Conservation (phyloP, 768 basidiomycete species). For the Sistotremastrum suecicum region DNA sequence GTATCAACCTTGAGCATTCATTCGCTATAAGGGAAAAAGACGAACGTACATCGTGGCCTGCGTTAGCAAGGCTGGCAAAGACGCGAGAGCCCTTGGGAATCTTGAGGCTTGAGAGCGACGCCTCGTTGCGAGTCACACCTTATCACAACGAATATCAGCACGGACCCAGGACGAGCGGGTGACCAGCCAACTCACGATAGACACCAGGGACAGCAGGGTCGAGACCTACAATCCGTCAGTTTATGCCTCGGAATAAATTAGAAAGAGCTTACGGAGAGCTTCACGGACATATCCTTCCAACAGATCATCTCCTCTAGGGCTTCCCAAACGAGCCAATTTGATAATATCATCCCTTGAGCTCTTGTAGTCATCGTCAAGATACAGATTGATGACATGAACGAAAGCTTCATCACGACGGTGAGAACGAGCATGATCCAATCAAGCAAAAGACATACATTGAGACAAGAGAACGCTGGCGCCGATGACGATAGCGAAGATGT, state of each 20-base stretch:
- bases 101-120: constrained; percentile 25
- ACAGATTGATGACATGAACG: constrained; percentile 51
- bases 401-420: constrained; percentile 27
- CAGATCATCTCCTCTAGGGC: constrained; percentile 18
- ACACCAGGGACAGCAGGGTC: constrained; percentile 62
- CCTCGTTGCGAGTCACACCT: constrained; percentile 36
- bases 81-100: constrained; percentile 37
- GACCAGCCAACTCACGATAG: constrained; percentile 31
- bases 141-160: not conserved
- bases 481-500: constrained; percentile 57
- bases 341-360: constrained; percentile 8
- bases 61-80: constrained; percentile 47
- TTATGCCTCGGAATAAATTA: not conserved
- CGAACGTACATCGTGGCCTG: constrained; percentile 35
- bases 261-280: constrained; percentile 44
- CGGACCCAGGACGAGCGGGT: not conserved
- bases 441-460: constrained; percentile 31
- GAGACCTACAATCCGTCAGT: constrained; percentile 31
- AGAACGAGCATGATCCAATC: not conserved
- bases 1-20: not conserved
- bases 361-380: constrained; percentile 32
- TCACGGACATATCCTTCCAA: constrained; percentile 51
- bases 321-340: constrained; percentile 15
- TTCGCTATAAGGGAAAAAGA: too few relatives aligned
- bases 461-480: constrained; percentile 54